phyloP scores from a whole-genome alignment of 139 green algal genomes.

The Chlamydomonas applanata region DNA sequence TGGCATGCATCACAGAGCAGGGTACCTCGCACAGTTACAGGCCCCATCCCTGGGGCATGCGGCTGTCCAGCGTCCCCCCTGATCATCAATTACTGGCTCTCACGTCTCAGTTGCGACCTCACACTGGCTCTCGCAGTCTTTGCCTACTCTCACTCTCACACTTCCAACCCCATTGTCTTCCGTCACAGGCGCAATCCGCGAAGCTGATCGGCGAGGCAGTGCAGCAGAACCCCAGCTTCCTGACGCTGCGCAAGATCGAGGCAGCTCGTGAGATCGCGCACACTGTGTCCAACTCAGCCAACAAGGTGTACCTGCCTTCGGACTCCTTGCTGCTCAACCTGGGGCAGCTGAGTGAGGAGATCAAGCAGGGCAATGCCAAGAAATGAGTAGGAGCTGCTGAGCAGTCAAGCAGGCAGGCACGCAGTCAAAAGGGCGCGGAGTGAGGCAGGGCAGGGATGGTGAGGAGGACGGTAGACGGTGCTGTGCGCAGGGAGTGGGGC shows the following conservation, averaged over 20 bases:
- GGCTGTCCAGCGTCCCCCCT: too few species aligned
- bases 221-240: slow-evolving; percentile 85
- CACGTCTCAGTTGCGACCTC: too few species aligned
- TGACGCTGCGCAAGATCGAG: slow-evolving; percentile 93
- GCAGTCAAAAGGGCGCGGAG: not conserved
- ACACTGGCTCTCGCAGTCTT: too few species aligned
- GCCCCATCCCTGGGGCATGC: too few species aligned
- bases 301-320: slow-evolving; percentile 90
- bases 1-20: too few species aligned
- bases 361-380: too few species aligned
- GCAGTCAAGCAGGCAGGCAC: not conserved
- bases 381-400: not conserved
- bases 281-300: slow-evolving; percentile 78
- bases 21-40: too few species aligned
- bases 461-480: too few species aligned
- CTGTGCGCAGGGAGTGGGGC: too few species aligned
- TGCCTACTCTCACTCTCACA: too few species aligned
- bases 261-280: slow-evolving; percentile 85
- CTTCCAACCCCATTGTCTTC: not conserved
- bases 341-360: slow-evolving; percentile 13
- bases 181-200: slow-evolving; percentile 71
- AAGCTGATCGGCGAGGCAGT: slow-evolving; percentile 94
- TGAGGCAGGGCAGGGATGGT: not conserved
- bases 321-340: slow-evolving; percentile 94
- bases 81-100: too few species aligned